Conservation (phyloP, 768 basidiomycete species). For the Russula foetens region DNA sequence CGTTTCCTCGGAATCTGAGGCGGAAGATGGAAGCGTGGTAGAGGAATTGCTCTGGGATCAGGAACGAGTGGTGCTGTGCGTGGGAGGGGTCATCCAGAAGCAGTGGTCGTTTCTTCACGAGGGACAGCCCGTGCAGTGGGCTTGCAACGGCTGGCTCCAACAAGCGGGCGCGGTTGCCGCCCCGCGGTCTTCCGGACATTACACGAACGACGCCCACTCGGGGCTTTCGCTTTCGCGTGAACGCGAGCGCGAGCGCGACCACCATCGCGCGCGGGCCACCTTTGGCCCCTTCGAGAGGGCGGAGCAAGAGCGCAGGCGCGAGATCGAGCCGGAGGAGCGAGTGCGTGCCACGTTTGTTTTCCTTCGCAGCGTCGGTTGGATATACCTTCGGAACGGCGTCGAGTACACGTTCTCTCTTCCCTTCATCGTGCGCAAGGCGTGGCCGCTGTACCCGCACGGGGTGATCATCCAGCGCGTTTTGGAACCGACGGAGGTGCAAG, state of each 20-base stretch:
- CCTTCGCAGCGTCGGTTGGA: slow-evolving; percentile 62
- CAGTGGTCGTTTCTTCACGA: slow-evolving; percentile 72
- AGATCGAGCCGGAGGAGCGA: slow-evolving; percentile 32
- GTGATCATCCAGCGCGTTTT: slow-evolving; percentile 71
- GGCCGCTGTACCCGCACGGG: slow-evolving; percentile 73
- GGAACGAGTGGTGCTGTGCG: slow-evolving; percentile 51
- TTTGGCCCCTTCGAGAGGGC: slow-evolving; percentile 36
- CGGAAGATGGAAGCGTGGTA: slow-evolving; percentile 34
- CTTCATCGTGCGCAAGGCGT: slow-evolving; percentile 70
- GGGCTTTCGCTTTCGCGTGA: slow-evolving; percentile 22
- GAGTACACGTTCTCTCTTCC: slow-evolving; percentile 76
- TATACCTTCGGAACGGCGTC: slow-evolving; percentile 60
- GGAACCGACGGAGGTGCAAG: slow-evolving; percentile 56
- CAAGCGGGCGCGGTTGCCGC: slow-evolving; percentile 34
- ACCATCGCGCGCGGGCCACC: slow-evolving; percentile 26
- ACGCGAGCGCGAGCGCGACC: slow-evolving; percentile 19
- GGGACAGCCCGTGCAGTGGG: slow-evolving; percentile 66
- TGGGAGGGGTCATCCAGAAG: slow-evolving; percentile 59
- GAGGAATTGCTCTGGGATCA: slow-evolving; percentile 68
- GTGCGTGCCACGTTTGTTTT: slow-evolving; percentile 69
- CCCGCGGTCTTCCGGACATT: slow-evolving; percentile 24
- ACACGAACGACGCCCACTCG: slow-evolving; percentile 24
- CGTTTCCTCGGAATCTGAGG: neutral
- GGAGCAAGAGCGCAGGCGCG: slow-evolving; percentile 30
- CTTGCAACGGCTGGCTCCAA: slow-evolving; percentile 68